Base-by-base conservation (phyloP, 352 stramenopile genomes). In the Pythium dissimile region DNA sequence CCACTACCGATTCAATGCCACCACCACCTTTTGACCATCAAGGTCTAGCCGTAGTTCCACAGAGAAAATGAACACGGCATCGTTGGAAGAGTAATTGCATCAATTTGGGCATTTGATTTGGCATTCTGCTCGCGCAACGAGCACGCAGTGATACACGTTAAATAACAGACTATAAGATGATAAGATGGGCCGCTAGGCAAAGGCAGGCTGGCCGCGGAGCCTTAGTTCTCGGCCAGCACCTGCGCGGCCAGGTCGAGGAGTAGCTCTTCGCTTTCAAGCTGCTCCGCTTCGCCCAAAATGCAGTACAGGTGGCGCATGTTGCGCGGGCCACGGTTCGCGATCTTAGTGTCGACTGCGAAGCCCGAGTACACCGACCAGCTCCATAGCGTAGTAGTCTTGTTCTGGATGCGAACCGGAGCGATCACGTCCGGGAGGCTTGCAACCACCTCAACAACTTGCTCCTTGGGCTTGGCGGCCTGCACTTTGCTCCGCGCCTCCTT, bases 281-380 rank as follows among this genome's bases (percentile, higher is more conserved):
- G 18, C 48, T 64, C 57, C 21, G 15, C 27, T 23, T 46, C 48
- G 24, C 21, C 42, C n/a, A 27, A 15, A 31, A 42, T 39, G 57
- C 57, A 64, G 57, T 45, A 64, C 21, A 64, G 24, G 39, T 64
- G 52, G 42, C 57, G 57, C 57, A 64, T 64, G 57, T 59, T 59
- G 57, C 57, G 57, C 34, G 57, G 57, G 23, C 57, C 57, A 16
- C 57, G 48, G 57, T 64, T 34, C 2, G 47, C 45, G 31, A 62
- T 47, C 34, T 60, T 50, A 38, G 24, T 57, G 39, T 66, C 58
- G 20, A 62, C 59, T 11, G 39, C 51, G 46, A 68, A 70, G 38
- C 64, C 64, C 28, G 61, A 63, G 43, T 67, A 71, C 3, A 76
- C 68, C 6, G 68, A 71, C 60, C 65, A 73, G 41, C 66, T 60